Percentiles rank a stretch among this genome's conserved stretches.
Evolutionary conservation across 495 filamentous ascomycete genomes (phyloP).

Genomic region (Lasiosphaeria miniovina): DNA sequence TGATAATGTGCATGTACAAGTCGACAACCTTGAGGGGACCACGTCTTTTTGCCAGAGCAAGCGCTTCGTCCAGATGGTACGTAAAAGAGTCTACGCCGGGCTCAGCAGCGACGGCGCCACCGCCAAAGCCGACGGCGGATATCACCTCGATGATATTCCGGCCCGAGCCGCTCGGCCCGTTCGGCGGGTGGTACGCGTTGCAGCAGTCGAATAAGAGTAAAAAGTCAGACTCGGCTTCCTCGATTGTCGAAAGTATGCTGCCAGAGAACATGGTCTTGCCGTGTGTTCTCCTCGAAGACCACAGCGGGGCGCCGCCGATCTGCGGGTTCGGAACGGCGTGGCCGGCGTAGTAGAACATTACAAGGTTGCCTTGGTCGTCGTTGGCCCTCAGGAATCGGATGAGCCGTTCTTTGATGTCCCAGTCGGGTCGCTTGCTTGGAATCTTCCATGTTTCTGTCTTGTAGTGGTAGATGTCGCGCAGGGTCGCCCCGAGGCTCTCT

Average conservation of each 20-base stretch:
- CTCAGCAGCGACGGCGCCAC: constrained; percentile 1
- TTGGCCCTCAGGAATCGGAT: background rate
- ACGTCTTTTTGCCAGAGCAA: constrained; percentile 2
- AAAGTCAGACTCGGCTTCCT: background rate
- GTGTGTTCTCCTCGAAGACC: background rate
- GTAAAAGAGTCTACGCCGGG: constrained; percentile 5
- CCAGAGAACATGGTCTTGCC: background rate
- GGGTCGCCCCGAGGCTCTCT: background rate
- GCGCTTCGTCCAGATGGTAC: constrained; percentile 6
- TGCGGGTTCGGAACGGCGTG: background rate
- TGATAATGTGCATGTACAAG: constrained; percentile 3
- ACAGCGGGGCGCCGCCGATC: background rate
- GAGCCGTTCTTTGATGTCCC: background rate
- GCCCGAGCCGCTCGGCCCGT: background rate
- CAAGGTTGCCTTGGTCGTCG: background rate
- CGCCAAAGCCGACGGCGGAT: constrained; percentile 3
- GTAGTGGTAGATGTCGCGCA: background rate
- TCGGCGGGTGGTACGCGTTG: background rate
- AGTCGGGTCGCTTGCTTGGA: background rate
- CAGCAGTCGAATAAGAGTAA: background rate
- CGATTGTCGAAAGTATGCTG: background rate
- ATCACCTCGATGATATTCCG: background rate
- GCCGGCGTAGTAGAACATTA: background rate
- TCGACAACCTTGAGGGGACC: constrained; percentile 1
- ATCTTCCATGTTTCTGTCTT: background rate